Base-by-base conservation (phyloP, 768 basidiomycete species). In the Coprinopsis strossmayeri region DNA sequence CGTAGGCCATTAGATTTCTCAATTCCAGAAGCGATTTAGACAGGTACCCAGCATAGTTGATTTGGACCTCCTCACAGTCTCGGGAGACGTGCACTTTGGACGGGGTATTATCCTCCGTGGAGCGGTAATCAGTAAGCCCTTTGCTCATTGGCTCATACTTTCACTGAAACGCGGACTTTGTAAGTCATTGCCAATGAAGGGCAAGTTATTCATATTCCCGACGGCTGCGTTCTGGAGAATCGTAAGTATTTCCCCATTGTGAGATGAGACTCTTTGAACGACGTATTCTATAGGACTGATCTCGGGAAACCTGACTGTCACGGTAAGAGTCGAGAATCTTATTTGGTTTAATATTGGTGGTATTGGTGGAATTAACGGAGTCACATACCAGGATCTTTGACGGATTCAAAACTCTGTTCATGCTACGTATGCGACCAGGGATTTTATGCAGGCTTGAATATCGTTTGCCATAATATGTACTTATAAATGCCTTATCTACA, bases 1-100 rank as follows among this genome's bases (percentile, higher is more conserved):
- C n/a, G n/a, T n/a, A n/a, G n/a, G n/a, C n/a, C n/a, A n/a, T n/a
- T n/a, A 38, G 84, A 86, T 89, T 50, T 79, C 80, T 56, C 77
- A 90, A 64, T 94, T 95, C 76, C 87, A 92, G 71, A 88, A 90
- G 66, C 84, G 92, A 41, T 95, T 97, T 81, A 89, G 89, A 76
- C 87, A 85, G 65, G 92, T 94, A 58, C 93, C 93, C 20, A 79
- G 79, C 59, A 87, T 96, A 55, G 68, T 89, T 52, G 93, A 96
- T 61, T 73, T 94, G 54, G 94, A 96, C 65, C 93, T 95, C 67
- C 74, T 96, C 66, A 96, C 94, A 9, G 90, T 96, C 32, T 82
- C 87, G 28, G 92, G 91, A 34, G 88, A 93, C 63, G 89, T 94
- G 25, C 81, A 82, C 71, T 92, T 94, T 64, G 91, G 91, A 15